Percentiles rank a stretch among this genome's conserved stretches.
Evolutionary conservation across 768 basidiomycete genomes (phyloP).

Genomic region (Suillus discolor): DNA sequence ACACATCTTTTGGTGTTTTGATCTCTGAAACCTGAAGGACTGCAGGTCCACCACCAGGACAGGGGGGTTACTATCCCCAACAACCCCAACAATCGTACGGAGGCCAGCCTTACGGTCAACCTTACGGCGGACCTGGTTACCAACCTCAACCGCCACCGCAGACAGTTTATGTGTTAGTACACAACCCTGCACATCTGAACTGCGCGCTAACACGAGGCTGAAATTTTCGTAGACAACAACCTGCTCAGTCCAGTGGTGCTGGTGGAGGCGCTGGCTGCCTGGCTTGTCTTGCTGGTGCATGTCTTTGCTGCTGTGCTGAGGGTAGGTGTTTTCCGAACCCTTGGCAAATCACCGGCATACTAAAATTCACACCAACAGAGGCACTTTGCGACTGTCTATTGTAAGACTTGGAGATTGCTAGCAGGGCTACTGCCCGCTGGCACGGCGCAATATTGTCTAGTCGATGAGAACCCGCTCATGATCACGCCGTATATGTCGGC

Average conservation of each 20-base stretch:
- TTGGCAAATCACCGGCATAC: neutral
- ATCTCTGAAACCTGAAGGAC: slow-evolving; percentile 8
- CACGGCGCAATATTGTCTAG: slow-evolving; percentile 20
- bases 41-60: slow-evolving; percentile 55
- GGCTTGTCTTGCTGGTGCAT: slow-evolving; percentile 51
- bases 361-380: slow-evolving; percentile 43
- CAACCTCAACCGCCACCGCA: slow-evolving; percentile 76
- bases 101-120: slow-evolving; percentile 44
- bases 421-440: slow-evolving; percentile 9
- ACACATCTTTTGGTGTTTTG: neutral
- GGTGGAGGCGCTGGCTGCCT: slow-evolving; percentile 38
- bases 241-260: slow-evolving; percentile 35
- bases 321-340: slow-evolving; percentile 35
- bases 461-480: slow-evolving; percentile 10
- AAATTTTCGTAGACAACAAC: slow-evolving; percentile 40
- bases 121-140: slow-evolving; percentile 40
- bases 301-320: slow-evolving; percentile 55
- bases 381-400: slow-evolving; percentile 73
- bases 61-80: slow-evolving; percentile 74
- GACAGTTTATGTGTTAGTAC: slow-evolving; percentile 76
- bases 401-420: slow-evolving; percentile 21
- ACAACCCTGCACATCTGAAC: neutral
- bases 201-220: slow-evolving; percentile 6
- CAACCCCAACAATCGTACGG: slow-evolving; percentile 75
- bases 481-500: slow-evolving; percentile 22